Conservation (phyloP, 768 basidiomycete species). For the Russula abietina region DNA sequence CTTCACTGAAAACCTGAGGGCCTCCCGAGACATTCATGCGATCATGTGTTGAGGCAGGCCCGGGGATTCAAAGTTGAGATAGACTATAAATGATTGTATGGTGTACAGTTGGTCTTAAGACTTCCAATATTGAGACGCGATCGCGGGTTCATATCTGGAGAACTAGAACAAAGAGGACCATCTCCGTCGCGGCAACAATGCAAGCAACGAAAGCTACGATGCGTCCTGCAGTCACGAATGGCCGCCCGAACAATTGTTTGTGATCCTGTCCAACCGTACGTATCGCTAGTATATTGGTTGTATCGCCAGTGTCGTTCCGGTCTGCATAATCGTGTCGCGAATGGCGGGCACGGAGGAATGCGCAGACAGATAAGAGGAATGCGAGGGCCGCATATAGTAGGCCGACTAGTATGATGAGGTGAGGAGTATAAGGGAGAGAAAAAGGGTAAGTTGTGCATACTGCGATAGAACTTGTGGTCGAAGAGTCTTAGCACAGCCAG, state of each 20-base stretch:
- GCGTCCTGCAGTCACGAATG: slow-evolving; percentile 79
- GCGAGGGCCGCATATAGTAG: slow-evolving; percentile 61
- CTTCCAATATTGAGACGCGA: not conserved
- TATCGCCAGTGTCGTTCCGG: not conserved
- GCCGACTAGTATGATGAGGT: slow-evolving; percentile 37
- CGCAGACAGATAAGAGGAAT: slow-evolving; percentile 48
- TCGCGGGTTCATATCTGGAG: slow-evolving; percentile 27
- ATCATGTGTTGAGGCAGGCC: not conserved
- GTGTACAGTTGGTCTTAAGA: not conserved
- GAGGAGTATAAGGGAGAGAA: not conserved
- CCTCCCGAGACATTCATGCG: too few relatives aligned
- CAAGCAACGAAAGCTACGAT: slow-evolving; percentile 54
- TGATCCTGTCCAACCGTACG: slow-evolving; percentile 57
- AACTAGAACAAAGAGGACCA: slow-evolving; percentile 60
- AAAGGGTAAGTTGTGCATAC: slow-evolving; percentile 38
- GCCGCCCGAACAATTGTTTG: slow-evolving; percentile 62
- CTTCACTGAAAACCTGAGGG: too few relatives aligned
- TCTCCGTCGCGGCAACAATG: slow-evolving; percentile 58
- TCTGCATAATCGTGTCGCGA: slow-evolving; percentile 81
- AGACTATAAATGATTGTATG: not conserved
- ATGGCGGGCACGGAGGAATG: slow-evolving; percentile 57
- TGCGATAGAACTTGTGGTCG: slow-evolving; percentile 62
- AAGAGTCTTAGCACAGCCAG: slow-evolving; percentile 76
- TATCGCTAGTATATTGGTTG: slow-evolving; percentile 34
- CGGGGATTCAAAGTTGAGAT: too few relatives aligned